Evolutionary conservation across 345 rosid genomes (phyloP), one percentile per base, ranked within the genome.

Genomic region (Ailanthus altissimus): DNA sequence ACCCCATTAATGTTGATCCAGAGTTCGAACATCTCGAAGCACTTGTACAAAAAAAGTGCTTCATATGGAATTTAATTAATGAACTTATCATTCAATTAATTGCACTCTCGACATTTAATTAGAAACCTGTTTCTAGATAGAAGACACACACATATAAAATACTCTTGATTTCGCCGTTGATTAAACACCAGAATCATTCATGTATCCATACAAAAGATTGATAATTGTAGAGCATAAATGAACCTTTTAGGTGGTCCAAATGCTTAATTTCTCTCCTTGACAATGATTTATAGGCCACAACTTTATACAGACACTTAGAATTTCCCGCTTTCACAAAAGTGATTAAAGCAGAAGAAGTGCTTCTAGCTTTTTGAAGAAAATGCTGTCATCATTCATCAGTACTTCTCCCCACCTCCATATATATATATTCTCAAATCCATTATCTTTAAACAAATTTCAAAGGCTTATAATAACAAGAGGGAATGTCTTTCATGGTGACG

Each of bases 381-480:
- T 51, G 75, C 71, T 53, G 38, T 46, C 53, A 53, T 63, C 32
- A 36, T 38, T 46, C 53, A 53, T 71, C 45, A 36, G 20, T 5
- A 11, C 50, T 40, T 2, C 21, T 26, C 11, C 16, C n/a, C 46
- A 11, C 15, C 16, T 36, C 66, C 11, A n/a, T n/a, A n/a, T n/a
- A n/a, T n/a, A n/a, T n/a, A 40, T 28, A 15, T 66, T 67, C 59
- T 61, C 6, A 42, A 50, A 14, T 61, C 81, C 75, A 63, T 53
- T 40, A 60, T 57, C 69, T 61, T 38, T 3, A 38, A 32, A 51
- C 62, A 58, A 75, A 65, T 45, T 75, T 80, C 81, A 67, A 83
- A 25, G 46, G 73, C 59, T 70, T 28, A 64, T 77, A 23, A 83
- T 74, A 13, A 46, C 28, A 26, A 53, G 46, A 36, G 20, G 38